Percentiles rank a stretch among this genome's conserved stretches.
phyloP scores from a whole-genome alignment of 441 rosid genomes.

The Pelargonium myrrhifolium region DNA sequence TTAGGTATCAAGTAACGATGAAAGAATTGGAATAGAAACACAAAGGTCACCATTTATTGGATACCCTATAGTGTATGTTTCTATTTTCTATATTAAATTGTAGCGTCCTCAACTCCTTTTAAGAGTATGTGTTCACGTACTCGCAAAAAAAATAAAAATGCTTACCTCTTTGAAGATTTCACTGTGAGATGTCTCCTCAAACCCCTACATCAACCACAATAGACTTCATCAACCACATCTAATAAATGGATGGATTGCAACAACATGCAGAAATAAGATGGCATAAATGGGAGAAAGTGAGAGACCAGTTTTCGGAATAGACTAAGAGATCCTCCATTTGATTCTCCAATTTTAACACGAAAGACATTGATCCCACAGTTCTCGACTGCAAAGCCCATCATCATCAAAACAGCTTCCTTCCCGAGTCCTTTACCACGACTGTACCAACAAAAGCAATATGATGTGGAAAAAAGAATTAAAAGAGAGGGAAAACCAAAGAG shows the following conservation, averaged over 20 bases:
- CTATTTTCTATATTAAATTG: neutral
- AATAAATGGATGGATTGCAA: neutral
- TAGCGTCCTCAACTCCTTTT: neutral
- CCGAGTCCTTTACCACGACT: constrained; percentile 92
- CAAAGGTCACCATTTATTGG: neutral
- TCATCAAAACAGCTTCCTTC: constrained; percentile 72
- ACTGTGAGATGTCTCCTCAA: constrained; percentile 54
- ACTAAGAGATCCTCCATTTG: constrained; percentile 61
- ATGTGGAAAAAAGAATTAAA: constrained; percentile 16
- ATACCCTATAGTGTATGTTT: neutral
- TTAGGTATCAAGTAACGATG: neutral
- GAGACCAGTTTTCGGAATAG: constrained; percentile 68
- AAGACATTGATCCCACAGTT: constrained; percentile 54
- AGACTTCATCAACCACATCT: too few species aligned
- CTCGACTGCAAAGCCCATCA: constrained; percentile 76
- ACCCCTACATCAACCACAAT: constrained; percentile 45
- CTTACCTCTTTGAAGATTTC: constrained; percentile 76
- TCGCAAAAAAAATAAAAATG: neutral
- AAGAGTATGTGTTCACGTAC: neutral
- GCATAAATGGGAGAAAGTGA: constrained; percentile 22
- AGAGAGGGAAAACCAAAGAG: neutral
- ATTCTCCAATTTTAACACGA: constrained; percentile 74
- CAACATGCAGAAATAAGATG: neutral
- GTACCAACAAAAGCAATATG: constrained; percentile 40
- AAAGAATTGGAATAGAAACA: neutral